These are phyloP conservation scores for Deinandra increscens DNA, from an alignment of 129 eudicot species.

Conservation along the genomic window DNA sequence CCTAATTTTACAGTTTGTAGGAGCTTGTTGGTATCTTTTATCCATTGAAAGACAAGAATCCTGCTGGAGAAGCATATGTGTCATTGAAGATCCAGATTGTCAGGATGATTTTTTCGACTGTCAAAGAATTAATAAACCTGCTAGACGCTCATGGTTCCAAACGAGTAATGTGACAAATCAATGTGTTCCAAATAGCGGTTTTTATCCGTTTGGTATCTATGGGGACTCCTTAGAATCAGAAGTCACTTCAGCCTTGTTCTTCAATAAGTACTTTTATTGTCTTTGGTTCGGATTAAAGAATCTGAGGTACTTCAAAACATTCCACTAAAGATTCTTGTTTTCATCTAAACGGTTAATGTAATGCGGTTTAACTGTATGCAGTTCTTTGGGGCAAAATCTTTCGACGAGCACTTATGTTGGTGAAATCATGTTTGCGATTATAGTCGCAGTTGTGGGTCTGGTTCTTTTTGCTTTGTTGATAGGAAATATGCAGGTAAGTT, in stretches of 20 bases:
- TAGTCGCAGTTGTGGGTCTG: slow-evolving; percentile 67
- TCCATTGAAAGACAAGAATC: slow-evolving; percentile 80
- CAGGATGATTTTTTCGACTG: slow-evolving; percentile 59
- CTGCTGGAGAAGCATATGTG: slow-evolving; percentile 74
- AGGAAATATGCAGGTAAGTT: slow-evolving; percentile 78
- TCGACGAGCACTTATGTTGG: slow-evolving; percentile 68
- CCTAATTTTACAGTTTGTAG: slow-evolving; percentile 45
- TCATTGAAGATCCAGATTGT: slow-evolving; percentile 45
- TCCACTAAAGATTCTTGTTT: slow-evolving; percentile 3
- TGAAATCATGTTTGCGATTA: slow-evolving; percentile 62
- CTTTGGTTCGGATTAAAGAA: slow-evolving; percentile 89
- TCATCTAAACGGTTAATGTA: background rate
- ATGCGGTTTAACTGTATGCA: slow-evolving; percentile 23
- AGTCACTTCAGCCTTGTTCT: slow-evolving; percentile 64
- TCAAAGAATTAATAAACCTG: slow-evolving; percentile 29
- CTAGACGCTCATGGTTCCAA: slow-evolving; percentile 52
- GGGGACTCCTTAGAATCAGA: slow-evolving; percentile 60
- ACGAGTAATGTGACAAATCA: slow-evolving; percentile 54
- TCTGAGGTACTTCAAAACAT: slow-evolving; percentile 47
- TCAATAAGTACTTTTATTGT: slow-evolving; percentile 79
- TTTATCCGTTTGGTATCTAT: slow-evolving; percentile 79
- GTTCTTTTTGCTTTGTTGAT: slow-evolving; percentile 83
- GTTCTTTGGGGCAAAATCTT: slow-evolving; percentile 75
- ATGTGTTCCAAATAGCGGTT: slow-evolving; percentile 45
- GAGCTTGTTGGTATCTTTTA: slow-evolving; percentile 84